Percentiles rank a stretch among this genome's conserved stretches.
Evolutionary conservation across 2,329 filamentous ascomycete genomes (phyloP).

Genomic region (Claviceps sp.): DNA sequence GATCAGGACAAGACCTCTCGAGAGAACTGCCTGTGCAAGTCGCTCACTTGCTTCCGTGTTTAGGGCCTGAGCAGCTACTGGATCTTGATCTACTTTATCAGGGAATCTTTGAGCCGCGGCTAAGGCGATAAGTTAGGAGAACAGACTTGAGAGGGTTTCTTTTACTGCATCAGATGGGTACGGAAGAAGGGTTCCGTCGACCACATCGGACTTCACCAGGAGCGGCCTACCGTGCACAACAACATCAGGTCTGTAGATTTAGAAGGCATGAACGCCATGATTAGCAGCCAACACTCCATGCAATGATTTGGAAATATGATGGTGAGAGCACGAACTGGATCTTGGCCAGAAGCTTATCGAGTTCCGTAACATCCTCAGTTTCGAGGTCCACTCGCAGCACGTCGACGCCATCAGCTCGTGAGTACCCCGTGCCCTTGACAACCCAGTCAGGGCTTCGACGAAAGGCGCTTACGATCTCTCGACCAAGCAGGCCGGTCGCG

Average conservation of each 20-base stretch:
- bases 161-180: too few species aligned
- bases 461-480: slow-evolving; percentile 64
- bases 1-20: slow-evolving; percentile 49
- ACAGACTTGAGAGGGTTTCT: not conserved
- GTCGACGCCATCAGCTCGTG: slow-evolving; percentile 55
- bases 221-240: slow-evolving; percentile 59
- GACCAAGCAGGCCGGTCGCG: slow-evolving; percentile 70
- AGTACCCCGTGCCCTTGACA: slow-evolving; percentile 62
- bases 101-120: slow-evolving; percentile 81
- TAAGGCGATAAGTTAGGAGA: slow-evolving; percentile 18
- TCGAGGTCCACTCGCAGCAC: slow-evolving; percentile 48
- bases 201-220: too few species aligned
- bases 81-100: slow-evolving; percentile 72
- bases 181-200: too few species aligned
- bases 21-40: slow-evolving; percentile 53
- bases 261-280: not conserved
- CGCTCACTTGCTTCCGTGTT: slow-evolving; percentile 59
- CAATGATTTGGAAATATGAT: not conserved
- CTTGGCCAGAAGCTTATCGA: slow-evolving; percentile 37
- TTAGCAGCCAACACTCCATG: not conserved
- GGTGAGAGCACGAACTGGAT: slow-evolving; percentile 33
- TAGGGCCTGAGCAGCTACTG: slow-evolving; percentile 56
- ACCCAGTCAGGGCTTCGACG: slow-evolving; percentile 41
- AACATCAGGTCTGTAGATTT: slow-evolving; percentile 49
- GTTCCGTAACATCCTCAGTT: slow-evolving; percentile 23